Conservation (phyloP, 73 alveolate species). For the Durusdinium trenchii region DNA sequence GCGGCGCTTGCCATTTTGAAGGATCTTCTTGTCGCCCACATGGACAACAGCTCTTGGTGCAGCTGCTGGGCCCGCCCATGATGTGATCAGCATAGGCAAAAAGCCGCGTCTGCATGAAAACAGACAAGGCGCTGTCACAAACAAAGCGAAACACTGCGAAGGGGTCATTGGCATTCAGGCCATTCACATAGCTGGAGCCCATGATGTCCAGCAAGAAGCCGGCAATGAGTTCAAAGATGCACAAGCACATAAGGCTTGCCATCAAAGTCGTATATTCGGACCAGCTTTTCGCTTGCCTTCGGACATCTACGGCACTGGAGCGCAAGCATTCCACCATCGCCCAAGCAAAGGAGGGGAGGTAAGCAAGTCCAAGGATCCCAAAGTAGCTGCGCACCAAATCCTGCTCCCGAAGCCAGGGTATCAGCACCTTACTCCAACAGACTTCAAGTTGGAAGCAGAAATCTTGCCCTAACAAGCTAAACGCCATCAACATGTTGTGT, state of each 20-base stretch:
- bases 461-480: too few relatives aligned
- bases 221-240: constrained; percentile 37
- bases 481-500: too few relatives aligned
- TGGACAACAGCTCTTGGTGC: background rate
- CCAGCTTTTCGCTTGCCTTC: background rate
- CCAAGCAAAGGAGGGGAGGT: constrained; percentile 78
- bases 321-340: constrained; percentile 67
- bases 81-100: constrained; percentile 88
- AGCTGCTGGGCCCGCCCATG: constrained; percentile 40
- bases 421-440: background rate
- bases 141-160: background rate
- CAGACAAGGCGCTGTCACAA: constrained; percentile 11
- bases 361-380: constrained; percentile 5
- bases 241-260: constrained; percentile 17
- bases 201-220: constrained; percentile 50
- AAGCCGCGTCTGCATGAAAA: constrained; percentile 47
- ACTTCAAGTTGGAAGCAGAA: too few relatives aligned
- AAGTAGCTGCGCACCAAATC: background rate
- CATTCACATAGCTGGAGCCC: constrained; percentile 52
- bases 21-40: too few relatives aligned
- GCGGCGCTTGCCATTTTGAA: too few relatives aligned
- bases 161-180: background rate
- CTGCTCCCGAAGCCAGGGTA: background rate
- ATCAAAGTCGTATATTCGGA: background rate
- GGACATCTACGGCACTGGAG: constrained; percentile 41